phyloP scores from a whole-genome alignment of 2,329 filamentous ascomycete species.

The Epichloe gansuensis region DNA sequence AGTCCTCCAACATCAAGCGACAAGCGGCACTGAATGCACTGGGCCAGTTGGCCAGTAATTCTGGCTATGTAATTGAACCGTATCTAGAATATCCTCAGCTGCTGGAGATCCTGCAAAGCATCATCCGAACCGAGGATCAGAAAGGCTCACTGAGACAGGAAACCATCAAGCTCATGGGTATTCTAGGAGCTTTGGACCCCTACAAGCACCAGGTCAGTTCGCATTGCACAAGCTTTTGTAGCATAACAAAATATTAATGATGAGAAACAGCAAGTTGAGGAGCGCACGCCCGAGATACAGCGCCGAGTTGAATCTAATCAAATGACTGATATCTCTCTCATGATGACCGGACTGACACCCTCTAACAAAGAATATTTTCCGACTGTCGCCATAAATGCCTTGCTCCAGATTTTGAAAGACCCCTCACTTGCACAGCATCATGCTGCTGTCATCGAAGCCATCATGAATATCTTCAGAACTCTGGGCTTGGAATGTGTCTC shows the following conservation, averaged over 20 bases:
- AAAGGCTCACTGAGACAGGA: slow-evolving; percentile 78
- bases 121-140: slow-evolving; percentile 81
- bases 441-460: slow-evolving; percentile 86
- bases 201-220: slow-evolving; percentile 69
- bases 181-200: slow-evolving; percentile 85
- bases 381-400: slow-evolving; percentile 91
- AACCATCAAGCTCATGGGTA: slow-evolving; percentile 93
- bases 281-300: slow-evolving; percentile 74
- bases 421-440: slow-evolving; percentile 83
- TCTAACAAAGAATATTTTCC: slow-evolving; percentile 98
- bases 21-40: slow-evolving; percentile 85
- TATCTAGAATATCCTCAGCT: slow-evolving; percentile 93
- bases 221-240: background rate
- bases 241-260: slow-evolving; percentile 2
- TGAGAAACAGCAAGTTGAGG: slow-evolving; percentile 57
- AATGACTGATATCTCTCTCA: slow-evolving; percentile 86
- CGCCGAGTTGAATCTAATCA: slow-evolving; percentile 49
- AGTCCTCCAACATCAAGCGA: slow-evolving; percentile 79
- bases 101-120: slow-evolving; percentile 82
- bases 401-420: slow-evolving; percentile 86
- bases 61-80: slow-evolving; percentile 92
- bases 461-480: slow-evolving; percentile 98
- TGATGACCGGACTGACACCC: slow-evolving; percentile 94
- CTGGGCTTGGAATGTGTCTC: slow-evolving; percentile 91
- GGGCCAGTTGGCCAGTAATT: slow-evolving; percentile 87